Base-by-base conservation (phyloP, 148 eudicot genomes). In the Rhododendron mucronatum region DNA sequence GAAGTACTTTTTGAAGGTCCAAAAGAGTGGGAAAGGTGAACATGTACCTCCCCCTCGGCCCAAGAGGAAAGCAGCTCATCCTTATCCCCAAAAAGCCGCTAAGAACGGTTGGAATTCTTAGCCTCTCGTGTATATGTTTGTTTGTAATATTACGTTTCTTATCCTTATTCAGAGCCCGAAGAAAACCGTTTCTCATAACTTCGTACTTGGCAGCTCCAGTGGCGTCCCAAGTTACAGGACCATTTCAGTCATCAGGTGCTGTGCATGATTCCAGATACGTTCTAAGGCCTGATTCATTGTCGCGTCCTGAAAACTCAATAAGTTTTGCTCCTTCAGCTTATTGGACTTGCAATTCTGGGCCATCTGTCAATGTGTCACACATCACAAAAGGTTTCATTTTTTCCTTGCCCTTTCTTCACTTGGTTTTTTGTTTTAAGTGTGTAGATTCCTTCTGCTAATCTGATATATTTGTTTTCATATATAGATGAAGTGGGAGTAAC, bases 31-130 rank as follows among this genome's bases (percentile, higher is more conserved):
- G 26, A 86, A 90, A 35, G 90, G 89, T 69, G 93, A 92, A 77
- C 94, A 89, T 80, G 94, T 93, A 16, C 95, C 95, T 39, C 95
- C 95, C 63, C 93, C 95, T 55, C 88, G 95, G 44, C 95, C 95
- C 16, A 93, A 93, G 90, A 91, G 93, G 85, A 93, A 93, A 90
- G 95, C 95, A 73, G 84, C 93, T 65, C 93, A 93, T 87, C 95
- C 95, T 47, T 93, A 93, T 84, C 95, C 95, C 12, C 95, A 92
- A 44, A 93, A 93, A 86, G 94, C 95, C n/a, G 84, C 91, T 63
- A 92, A 91, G 86, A 90, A 35, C 73, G 93, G 95, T 93, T 23
- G 81, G 88, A 37, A 57, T 28, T 57, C 84, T 84, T 30, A 45
- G 10, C 37, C 59, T 80, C 13, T 55, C 5, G 26, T 79, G 26